Conservation (phyloP, 1,284 basidiomycete genomes). For the Papiliotrema nemorosa region DNA sequence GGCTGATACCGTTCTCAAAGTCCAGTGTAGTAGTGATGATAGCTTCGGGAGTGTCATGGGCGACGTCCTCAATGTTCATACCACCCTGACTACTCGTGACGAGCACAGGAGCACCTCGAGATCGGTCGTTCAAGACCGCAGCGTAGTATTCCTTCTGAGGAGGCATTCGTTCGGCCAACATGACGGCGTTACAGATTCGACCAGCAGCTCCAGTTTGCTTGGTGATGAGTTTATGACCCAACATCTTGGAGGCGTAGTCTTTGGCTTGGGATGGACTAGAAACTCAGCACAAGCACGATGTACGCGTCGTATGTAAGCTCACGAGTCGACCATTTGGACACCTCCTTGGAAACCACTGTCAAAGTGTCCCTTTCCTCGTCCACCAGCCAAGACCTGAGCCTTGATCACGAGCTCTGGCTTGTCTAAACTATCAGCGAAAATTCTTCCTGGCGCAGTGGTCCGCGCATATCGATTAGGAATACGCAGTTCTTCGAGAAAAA, state of each 20-base stretch:
- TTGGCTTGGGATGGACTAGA: slow-evolving; percentile 80
- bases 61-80: slow-evolving; percentile 99
- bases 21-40: slow-evolving; percentile 95
- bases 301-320: slow-evolving; percentile 41
- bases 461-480: too few species aligned
- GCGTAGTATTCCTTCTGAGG: slow-evolving; percentile 98
- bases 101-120: slow-evolving; percentile 81
- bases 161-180: slow-evolving; percentile 93
- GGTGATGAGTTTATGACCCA: slow-evolving; percentile 93
- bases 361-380: slow-evolving; percentile 97
- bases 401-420: slow-evolving; percentile 82
- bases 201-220: slow-evolving; percentile 96
- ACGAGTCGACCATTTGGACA: slow-evolving; percentile 93
- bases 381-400: slow-evolving; percentile 95
- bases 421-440: slow-evolving; percentile 45
- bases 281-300: neutral
- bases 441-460: neutral
- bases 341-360: slow-evolving; percentile 95
- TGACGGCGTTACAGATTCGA: slow-evolving; percentile 94
- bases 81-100: slow-evolving; percentile 92
- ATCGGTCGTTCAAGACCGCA: slow-evolving; percentile 94
- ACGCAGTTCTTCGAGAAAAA: too few species aligned
- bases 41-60: slow-evolving; percentile 90
- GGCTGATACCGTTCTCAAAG: slow-evolving; percentile 77
- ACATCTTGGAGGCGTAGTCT: slow-evolving; percentile 87